Evolutionary conservation across 352 stramenopile genomes (phyloP).

Genomic region (Globisporangium echinulatum): DNA sequence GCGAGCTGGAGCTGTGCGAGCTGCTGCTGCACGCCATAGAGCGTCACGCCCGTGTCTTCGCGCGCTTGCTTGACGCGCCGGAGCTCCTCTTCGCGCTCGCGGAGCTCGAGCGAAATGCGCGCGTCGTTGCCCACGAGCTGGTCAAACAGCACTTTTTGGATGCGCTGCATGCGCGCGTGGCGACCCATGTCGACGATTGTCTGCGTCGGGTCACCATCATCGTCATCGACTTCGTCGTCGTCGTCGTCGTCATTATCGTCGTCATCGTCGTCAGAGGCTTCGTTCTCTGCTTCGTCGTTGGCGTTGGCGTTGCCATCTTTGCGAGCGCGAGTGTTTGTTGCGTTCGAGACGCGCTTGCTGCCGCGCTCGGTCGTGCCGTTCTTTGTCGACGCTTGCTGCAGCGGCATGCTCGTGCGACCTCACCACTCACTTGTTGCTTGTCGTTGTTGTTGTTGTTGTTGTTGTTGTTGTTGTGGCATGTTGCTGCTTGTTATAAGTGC

Average conservation of each 20-base stretch:
- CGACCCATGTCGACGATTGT: constrained; percentile 80
- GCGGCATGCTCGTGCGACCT: too few relatives aligned
- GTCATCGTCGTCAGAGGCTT: constrained; percentile 23
- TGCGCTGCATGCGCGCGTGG: constrained; percentile 75
- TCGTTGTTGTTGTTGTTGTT: too few relatives aligned
- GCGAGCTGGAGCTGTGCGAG: constrained; percentile 89
- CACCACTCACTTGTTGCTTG: too few relatives aligned
- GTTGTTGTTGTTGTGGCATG: too few relatives aligned
- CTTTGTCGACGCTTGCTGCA: too few relatives aligned
- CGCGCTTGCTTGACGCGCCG: constrained; percentile 57
- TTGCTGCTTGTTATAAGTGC: too few relatives aligned
- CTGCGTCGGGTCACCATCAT: constrained; percentile 58
- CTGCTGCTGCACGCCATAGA: constrained; percentile 95
- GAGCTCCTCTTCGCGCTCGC: constrained; percentile 74
- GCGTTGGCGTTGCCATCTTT: background rate
- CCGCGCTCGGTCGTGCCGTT: too few relatives aligned
- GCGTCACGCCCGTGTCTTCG: constrained; percentile 87
- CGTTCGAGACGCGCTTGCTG: too few relatives aligned
- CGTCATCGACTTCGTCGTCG: constrained; percentile 46
- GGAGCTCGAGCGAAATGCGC: constrained; percentile 61
- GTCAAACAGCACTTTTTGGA: constrained; percentile 80
- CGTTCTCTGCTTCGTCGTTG: background rate
- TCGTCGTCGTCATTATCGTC: constrained; percentile 35
- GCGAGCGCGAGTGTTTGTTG: background rate
- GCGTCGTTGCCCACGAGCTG: constrained; percentile 73